These are phyloP conservation scores for Microsporum audouinii DNA, from an alignment of 2,329 filamentous ascomycete species.

Conservation along the genomic window DNA sequence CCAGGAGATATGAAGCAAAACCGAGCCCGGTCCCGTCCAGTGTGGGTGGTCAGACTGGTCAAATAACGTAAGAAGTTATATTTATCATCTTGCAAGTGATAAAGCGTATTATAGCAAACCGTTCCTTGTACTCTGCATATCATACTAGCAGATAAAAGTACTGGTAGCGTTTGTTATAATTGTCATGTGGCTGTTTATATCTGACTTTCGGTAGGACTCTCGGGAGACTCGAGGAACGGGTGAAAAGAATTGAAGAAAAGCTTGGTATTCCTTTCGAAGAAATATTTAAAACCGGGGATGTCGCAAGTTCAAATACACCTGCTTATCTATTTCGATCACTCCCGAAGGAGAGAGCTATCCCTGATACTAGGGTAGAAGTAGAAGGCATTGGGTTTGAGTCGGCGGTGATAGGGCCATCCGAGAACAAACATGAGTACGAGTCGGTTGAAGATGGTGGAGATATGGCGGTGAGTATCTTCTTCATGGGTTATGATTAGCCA, in stretches of 20 bases:
- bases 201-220: background rate
- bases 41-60: background rate
- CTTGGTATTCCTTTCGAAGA: constrained; percentile 2
- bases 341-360: background rate
- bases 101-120: background rate
- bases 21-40: background rate
- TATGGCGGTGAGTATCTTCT: background rate
- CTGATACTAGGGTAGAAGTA: background rate
- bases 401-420: background rate
- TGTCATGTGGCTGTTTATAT: background rate
- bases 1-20: background rate
- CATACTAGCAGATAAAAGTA: background rate
- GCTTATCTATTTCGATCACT: background rate
- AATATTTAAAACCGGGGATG: constrained; percentile 2
- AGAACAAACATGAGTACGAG: background rate
- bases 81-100: background rate
- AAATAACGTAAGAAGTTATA: background rate
- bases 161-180: background rate
- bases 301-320: background rate
- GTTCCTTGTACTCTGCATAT: background rate
- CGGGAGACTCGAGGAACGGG: background rate
- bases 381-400: background rate
- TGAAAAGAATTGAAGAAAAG: constrained; percentile 5
- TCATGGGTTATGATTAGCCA: no score
- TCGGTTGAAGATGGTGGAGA: background rate